Base-by-base conservation (phyloP, 2,329 filamentous ascomycete genomes). In the Sarocladiaceae sp. region DNA sequence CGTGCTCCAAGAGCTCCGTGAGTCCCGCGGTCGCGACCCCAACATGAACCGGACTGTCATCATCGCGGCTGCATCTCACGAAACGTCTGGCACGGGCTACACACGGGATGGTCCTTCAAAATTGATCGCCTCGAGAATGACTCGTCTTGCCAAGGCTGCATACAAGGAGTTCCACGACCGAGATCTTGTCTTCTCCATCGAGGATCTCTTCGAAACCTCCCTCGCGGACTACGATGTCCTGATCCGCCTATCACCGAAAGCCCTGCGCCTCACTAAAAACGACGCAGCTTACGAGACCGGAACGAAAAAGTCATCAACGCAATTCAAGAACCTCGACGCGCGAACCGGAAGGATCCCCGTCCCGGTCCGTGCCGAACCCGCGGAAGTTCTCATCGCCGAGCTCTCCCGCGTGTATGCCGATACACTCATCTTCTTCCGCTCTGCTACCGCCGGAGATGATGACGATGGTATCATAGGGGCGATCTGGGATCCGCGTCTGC, bases 11-110 rank as follows among this genome's bases (percentile, higher is more conserved):
- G 83, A 87, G 18, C 86, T 97, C 53, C 83, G 90, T 55, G 85
- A 87, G 13, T 96, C 90, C 90, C 81, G 94, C 53, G 90, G 87
- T 58, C 84, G 94, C 51, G 94, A 99, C 62, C 91, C 92, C 1
- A 83, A 80, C 51, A 88, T 97, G 84, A 96, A 94, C 69, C 84
- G 84, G 55, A 82, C 89, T 2, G 85, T 87, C 17, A 72, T 97
- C 35, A 88, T 97, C 62, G 87, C 87, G 3, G 90, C 90, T 2
- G 91, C 90, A 0, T 87, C 88, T 51, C 74, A 88, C 56, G 91
- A 97, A 60, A 70, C 74, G 4, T 87, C 87, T 31, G 94, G 94
- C 3, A 82, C 86, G 8, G 87, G 86, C 1, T 97, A 90, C 78
- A 96, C 90, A 49, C 79, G 79, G 52, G 74, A 76, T 46, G 71